Conservation (phyloP, 495 filamentous ascomycete genomes). For the Echria macrotheca region DNA sequence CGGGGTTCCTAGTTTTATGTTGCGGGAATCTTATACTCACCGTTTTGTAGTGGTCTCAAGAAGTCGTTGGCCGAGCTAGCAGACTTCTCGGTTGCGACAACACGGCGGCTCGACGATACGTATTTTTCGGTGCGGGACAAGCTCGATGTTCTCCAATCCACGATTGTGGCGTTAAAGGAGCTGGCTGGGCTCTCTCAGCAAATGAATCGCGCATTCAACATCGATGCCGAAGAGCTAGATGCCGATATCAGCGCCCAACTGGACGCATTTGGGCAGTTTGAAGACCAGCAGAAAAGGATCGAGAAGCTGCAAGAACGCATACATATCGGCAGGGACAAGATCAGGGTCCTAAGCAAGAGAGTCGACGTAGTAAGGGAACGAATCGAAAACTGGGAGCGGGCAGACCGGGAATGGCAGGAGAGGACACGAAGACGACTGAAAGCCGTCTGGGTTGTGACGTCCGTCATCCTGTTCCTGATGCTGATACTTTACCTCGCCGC, state of each 20-base stretch:
- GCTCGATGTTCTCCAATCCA: conserved; percentile 60
- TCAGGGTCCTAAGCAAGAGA: conserved; percentile 58
- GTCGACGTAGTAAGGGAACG: conserved; percentile 58
- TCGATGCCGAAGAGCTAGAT: conserved; percentile 54
- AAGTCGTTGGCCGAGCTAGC: conserved; percentile 40
- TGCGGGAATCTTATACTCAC: conserved; percentile 12
- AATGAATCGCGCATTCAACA: conserved; percentile 57
- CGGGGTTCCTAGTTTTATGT: conserved; percentile 9
- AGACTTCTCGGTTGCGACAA: conserved; percentile 50
- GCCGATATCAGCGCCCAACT: conserved; percentile 62
- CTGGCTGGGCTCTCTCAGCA: conserved; percentile 57
- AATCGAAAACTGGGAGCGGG: conserved; percentile 66
- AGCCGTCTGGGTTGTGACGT: conserved; percentile 54
- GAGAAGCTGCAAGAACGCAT: conserved; percentile 62
- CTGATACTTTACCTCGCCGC: conserved; percentile 36
- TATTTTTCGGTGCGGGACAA: conserved; percentile 83
- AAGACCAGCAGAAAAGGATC: conserved; percentile 65
- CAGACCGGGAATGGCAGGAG: conserved; percentile 68
- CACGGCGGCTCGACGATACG: conserved; percentile 72
- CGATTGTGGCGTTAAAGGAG: conserved; percentile 62
- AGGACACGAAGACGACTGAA: conserved; percentile 57
- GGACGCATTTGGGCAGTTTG: conserved; percentile 59
- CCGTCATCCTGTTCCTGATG: conserved; percentile 40
- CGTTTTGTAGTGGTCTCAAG: conserved; percentile 32
- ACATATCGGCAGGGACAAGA: conserved; percentile 53